These are phyloP conservation scores for Cladosporium halotolerans DNA, from an alignment of 2,329 filamentous ascomycete genomes.

Conservation along the genomic window DNA sequence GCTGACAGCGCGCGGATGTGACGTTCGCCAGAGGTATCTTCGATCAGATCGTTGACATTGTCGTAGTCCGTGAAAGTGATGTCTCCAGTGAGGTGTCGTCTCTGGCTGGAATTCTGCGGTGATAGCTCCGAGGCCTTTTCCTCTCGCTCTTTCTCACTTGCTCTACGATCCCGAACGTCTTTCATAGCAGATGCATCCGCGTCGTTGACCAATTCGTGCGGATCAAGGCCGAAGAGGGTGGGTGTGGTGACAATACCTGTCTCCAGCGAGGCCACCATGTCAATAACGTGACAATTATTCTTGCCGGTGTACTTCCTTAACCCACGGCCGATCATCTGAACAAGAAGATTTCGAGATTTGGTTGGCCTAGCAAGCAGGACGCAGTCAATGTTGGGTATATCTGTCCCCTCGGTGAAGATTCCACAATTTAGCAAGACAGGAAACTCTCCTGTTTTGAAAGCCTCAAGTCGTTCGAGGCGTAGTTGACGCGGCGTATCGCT, in stretches of 20 bases:
- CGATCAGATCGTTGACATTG: slow-evolving; percentile 82
- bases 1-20: slow-evolving; percentile 72
- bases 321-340: slow-evolving; percentile 96
- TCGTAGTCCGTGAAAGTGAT: slow-evolving; percentile 86
- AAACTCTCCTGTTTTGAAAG: slow-evolving; percentile 70
- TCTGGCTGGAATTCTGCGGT: neutral
- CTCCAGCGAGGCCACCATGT: slow-evolving; percentile 82
- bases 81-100: slow-evolving; percentile 16
- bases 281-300: slow-evolving; percentile 85
- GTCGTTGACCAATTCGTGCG: slow-evolving; percentile 66
- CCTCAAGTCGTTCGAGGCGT: slow-evolving; percentile 63
- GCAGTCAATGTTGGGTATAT: slow-evolving; percentile 96
- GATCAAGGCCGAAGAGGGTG: slow-evolving; percentile 88
- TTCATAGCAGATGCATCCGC: slow-evolving; percentile 58
- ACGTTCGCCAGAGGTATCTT: slow-evolving; percentile 70
- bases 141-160: slow-evolving; percentile 39
- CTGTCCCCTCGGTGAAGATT: slow-evolving; percentile 94
- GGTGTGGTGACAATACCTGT: slow-evolving; percentile 76
- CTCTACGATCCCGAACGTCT: slow-evolving; percentile 42
- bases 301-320: slow-evolving; percentile 79
- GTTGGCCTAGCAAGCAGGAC: slow-evolving; percentile 83
- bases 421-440: slow-evolving; percentile 91
- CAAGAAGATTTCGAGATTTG: slow-evolving; percentile 81
- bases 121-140: slow-evolving; percentile 19
- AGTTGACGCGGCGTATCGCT: slow-evolving; percentile 66